Conservation (phyloP, 805 yeast genomes). For the Yamadazyma phyllophila region DNA sequence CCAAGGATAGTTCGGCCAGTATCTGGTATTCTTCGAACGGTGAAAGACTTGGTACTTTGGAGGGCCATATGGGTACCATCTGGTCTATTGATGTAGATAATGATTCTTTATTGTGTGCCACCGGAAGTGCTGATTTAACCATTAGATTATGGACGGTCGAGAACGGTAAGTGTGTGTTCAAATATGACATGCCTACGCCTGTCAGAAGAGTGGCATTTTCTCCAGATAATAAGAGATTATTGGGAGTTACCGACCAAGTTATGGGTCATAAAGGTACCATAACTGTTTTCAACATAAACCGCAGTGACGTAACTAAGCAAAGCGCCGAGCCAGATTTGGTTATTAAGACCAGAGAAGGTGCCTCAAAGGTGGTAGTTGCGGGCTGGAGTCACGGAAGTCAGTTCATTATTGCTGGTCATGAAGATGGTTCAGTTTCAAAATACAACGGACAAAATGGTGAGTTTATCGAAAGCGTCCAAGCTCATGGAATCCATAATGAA, state of each 20-base stretch:
- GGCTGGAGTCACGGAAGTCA: slow-evolving; percentile 80
- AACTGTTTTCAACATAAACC: slow-evolving; percentile 59
- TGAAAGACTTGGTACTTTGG: slow-evolving; percentile 91
- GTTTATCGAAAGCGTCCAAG: slow-evolving; percentile 51
- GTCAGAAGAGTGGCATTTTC: slow-evolving; percentile 87
- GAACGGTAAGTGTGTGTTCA: slow-evolving; percentile 71
- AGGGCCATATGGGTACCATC: slow-evolving; percentile 84
- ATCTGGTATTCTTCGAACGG: slow-evolving; percentile 96
- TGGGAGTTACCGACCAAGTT: slow-evolving; percentile 84
- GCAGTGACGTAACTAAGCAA: slow-evolving; percentile 27
- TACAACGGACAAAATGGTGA: slow-evolving; percentile 77
- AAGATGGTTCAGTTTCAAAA: slow-evolving; percentile 80
- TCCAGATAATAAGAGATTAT: slow-evolving; percentile 63
- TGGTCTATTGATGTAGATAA: slow-evolving; percentile 89
- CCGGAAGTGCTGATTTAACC: slow-evolving; percentile 89
- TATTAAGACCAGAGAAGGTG: slow-evolving; percentile 57
- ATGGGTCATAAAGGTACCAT: slow-evolving; percentile 87
- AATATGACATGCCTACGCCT: slow-evolving; percentile 79
- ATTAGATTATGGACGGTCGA: slow-evolving; percentile 81
- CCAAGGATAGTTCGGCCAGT: slow-evolving; percentile 86
- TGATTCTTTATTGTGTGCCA: slow-evolving; percentile 64
- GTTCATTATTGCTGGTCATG: slow-evolving; percentile 81
- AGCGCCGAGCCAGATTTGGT: slow-evolving; percentile 53
- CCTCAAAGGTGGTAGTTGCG: slow-evolving; percentile 72
- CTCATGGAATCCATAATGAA: slow-evolving; percentile 66